Evolutionary conservation across 441 rosid species (phyloP), one percentile per base, ranked within the genome.

Genomic region (Manihot esculenta): DNA sequence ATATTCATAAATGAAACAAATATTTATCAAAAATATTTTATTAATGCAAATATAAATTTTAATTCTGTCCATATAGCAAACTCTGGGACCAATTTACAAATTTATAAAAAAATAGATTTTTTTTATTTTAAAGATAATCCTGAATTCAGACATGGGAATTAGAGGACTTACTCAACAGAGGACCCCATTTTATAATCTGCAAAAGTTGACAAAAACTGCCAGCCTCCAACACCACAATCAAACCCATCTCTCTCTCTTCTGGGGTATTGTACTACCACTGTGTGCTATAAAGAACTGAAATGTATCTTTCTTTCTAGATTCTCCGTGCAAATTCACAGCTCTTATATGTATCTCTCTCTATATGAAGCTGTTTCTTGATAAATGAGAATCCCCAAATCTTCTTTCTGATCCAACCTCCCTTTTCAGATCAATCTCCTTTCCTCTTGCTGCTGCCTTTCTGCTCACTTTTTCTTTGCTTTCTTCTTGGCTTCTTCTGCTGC

Each of bases 281-380:
- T 72, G 62, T 68, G 72, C 27, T 70, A 33, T 51, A 44, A 67
- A 74, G 69, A 70, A 64, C 33, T 62, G 77, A 68, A 56, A 62
- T 64, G 70, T 53, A 67, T 77, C 76, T 77, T 59, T 77, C 74
- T 66, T 62, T 23, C 21, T 71, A 68, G 82, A 82, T 80, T 79
- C 77, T 75, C 74, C 70, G 56, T 56, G 65, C 53, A 26, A 72
- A 55, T 70, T 74, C 79, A 65, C 72, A 49, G 10, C 57, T 66
- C 15, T 72, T 76, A 74, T 11, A 69, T 76, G 72, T 50, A 58
- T 58, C 35, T 50, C 10, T 26, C 4, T 10, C 15, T 17, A 0
- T 35, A 57, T 56, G 47, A 55, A 33, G 42, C 33, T 64, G 70
- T 62, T 60, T 33, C 60, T 26, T 33, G 38, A 33, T 4, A 33